phyloP scores from a whole-genome alignment of 345 rosid species.

The Sisymbrium irio region DNA sequence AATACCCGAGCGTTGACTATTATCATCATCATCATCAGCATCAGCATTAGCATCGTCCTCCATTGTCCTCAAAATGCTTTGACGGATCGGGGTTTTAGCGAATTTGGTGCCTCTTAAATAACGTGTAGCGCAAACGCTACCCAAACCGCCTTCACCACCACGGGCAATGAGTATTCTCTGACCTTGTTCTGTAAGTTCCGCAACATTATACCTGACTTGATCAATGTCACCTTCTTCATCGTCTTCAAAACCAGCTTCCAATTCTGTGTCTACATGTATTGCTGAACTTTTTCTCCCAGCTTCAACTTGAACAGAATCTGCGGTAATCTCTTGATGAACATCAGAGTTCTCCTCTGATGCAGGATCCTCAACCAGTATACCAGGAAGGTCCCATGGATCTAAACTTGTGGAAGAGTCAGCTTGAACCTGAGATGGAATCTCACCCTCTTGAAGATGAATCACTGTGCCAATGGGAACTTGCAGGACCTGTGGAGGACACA shows the following conservation, averaged over 20 bases:
- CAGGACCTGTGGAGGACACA: constrained; percentile 46
- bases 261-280: not conserved
- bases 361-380: constrained; percentile 48
- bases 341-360: constrained; percentile 20
- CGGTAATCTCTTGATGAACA: constrained; percentile 24
- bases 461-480: constrained; percentile 89
- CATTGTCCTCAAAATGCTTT: constrained; percentile 3
- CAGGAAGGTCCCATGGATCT: constrained; percentile 97
- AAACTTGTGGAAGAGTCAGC: constrained; percentile 38
- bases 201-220: constrained; percentile 52
- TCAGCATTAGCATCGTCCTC: constrained; percentile 25
- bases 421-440: constrained; percentile 51
- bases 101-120: constrained; percentile 41
- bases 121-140: constrained; percentile 51
- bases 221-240: constrained; percentile 38
- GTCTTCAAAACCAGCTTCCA: constrained; percentile 28
- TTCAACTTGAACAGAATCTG: constrained; percentile 6
- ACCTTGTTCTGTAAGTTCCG: constrained; percentile 68
- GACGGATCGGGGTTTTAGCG: constrained; percentile 12
- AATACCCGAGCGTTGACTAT: constrained; percentile 37
- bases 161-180: constrained; percentile 64
- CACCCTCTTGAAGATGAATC: constrained; percentile 79
- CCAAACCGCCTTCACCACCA: constrained; percentile 91
- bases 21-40: constrained; percentile 36
- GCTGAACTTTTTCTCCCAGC: not conserved